A percentile compares a stretch with the other conserved stretches of the same genome.
Conservation (phyloP, 768 basidiomycete species). For the Hygrocybe coccinea region DNA sequence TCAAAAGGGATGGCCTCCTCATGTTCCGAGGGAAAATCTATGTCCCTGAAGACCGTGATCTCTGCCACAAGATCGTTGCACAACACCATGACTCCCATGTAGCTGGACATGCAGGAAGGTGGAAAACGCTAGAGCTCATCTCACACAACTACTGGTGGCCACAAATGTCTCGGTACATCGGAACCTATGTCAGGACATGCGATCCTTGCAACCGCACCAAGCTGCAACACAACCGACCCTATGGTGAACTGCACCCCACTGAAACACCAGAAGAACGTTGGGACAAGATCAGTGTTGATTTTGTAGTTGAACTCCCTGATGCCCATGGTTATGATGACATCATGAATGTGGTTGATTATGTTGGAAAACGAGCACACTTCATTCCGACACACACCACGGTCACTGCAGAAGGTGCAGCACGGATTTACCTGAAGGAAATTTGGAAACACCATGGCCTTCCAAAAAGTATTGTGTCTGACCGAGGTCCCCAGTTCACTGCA, state of each 20-base stretch:
- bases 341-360: conserved; percentile 25
- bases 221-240: neutral
- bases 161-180: conserved; percentile 18
- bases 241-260: conserved; percentile 10
- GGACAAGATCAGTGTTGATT: conserved; percentile 34
- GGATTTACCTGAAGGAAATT: conserved; percentile 17
- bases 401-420: conserved; percentile 16
- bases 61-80: conserved; percentile 10
- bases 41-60: conserved; percentile 15
- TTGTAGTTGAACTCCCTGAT: conserved; percentile 30
- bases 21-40: conserved; percentile 15
- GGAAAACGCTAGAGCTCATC: conserved; percentile 26
- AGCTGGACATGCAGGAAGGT: conserved; percentile 29
- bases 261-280: conserved; percentile 22
- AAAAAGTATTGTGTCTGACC: conserved; percentile 22
- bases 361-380: conserved; percentile 18
- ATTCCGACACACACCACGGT: conserved; percentile 19
- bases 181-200: conserved; percentile 6
- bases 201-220: conserved; percentile 12
- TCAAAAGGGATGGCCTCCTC: conserved; percentile 5
- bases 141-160: conserved; percentile 16
- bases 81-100: conserved; percentile 24
- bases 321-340: conserved; percentile 31
- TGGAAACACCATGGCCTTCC: conserved; percentile 28
- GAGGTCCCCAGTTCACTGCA: conserved; percentile 28